Conservation (phyloP, 2,329 filamentous ascomycete genomes). For the Aspergillus oerlinghausenensis region DNA sequence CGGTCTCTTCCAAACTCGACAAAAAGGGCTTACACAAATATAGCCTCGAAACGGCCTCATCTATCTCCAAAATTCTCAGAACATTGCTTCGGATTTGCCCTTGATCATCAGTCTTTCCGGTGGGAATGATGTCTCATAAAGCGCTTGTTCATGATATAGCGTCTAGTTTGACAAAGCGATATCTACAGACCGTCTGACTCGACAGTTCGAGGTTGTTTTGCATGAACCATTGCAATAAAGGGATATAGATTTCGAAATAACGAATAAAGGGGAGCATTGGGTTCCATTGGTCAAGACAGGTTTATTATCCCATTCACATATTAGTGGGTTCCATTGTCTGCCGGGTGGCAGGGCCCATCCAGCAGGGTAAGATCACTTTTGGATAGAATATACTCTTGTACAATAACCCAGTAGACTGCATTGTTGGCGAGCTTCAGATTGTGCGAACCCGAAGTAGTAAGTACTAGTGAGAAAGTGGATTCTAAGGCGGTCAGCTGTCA, state of each 20-base stretch:
- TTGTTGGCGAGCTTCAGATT: background rate
- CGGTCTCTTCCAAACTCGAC: constrained; percentile 2
- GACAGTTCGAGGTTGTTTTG: background rate
- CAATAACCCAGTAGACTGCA: background rate
- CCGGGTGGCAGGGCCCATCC: background rate
- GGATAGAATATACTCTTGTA: background rate
- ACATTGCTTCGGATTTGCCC: background rate
- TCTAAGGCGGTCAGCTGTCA: background rate
- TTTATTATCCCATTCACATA: background rate
- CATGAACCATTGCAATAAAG: background rate
- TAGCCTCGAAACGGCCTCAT: constrained; percentile 63
- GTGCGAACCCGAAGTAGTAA: background rate
- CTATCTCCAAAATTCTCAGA: constrained; percentile 49
- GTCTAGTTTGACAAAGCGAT: background rate
- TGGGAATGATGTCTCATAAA: background rate
- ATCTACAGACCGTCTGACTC: background rate
- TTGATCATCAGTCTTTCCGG: background rate
- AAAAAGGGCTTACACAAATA: constrained; percentile 4
- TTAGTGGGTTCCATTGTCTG: background rate
- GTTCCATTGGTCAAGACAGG: background rate
- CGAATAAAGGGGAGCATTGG: background rate
- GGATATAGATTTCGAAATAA: background rate
- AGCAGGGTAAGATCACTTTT: background rate
- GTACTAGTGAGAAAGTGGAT: background rate
- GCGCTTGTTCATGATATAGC: background rate